Base-by-base conservation (phyloP, 331 rosid genomes). In the Erythrophleum ivorense region DNA sequence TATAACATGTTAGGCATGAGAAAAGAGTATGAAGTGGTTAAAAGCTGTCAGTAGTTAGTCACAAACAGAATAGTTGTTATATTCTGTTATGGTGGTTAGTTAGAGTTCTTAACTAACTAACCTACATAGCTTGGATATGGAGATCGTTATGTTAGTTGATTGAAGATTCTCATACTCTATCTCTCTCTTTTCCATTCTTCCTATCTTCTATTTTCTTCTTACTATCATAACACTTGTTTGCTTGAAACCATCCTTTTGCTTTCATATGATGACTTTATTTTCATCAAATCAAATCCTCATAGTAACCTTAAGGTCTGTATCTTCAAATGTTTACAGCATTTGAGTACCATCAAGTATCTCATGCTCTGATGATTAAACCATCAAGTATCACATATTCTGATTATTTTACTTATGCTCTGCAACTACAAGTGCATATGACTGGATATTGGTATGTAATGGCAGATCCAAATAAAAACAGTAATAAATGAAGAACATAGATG, bases 171-270 rank as follows among this genome's bases (percentile, higher is more conserved):
- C 29, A 24, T 24, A 24, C 29, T 24, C 29, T 24, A 24, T 24
- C 29, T 24, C 29, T 24, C 29, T 24, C 29, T 0, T 24, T 24
- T 24, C 29, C 29, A 24, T 24, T 24, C 29, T 24, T 24, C 29
- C 29, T 24, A 24, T 24, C 29, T 24, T 24, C 29, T 24, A 24
- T 24, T 24, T 24, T 24, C 29, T 24, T 24, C 29, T 24, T 24
- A 24, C 29, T 24, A 24, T 24, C 29, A 24, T 24, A 24, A 24
- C 29, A 24, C 38, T 73, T 9, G 9, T 48, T 77, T 58, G 72
- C 68, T 67, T 66, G 79, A 63, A 63, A 62, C 69, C 73, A 54
- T 69, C 72, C 52, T 19, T 41, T 83, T 60, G 41, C 63, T 59
- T 68, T 57, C 45, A 71, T 53, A 68, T 15, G 8, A 1, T 43